A percentile compares a stretch with the other conserved stretches of the same genome.
Evolutionary conservation across 768 basidiomycete genomes (phyloP).

Genomic region (Mycena vulgaris): DNA sequence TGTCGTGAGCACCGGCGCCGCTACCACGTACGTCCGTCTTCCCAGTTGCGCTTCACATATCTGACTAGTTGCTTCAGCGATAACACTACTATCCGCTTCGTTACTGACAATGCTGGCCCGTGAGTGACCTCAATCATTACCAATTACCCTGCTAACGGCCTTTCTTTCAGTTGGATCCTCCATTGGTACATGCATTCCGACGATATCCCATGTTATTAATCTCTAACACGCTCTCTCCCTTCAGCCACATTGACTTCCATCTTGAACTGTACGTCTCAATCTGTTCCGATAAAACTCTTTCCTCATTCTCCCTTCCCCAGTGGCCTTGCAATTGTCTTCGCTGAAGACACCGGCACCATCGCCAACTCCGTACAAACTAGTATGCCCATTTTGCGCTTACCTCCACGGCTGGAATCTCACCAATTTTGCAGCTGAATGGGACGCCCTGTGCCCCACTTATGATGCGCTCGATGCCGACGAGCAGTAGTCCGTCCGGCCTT

Average conservation of each 20-base stretch:
- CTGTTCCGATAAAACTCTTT: not conserved
- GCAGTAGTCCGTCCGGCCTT: not conserved
- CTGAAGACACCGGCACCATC: slow-evolving; percentile 21
- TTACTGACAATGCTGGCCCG: slow-evolving; percentile 56
- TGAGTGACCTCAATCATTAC: too few species aligned
- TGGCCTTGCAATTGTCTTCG: slow-evolving; percentile 24
- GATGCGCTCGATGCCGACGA: slow-evolving; percentile 25
- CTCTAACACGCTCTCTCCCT: not conserved
- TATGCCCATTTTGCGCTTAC: not conserved
- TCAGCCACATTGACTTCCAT: slow-evolving; percentile 57
- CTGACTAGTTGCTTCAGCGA: slow-evolving; percentile 37
- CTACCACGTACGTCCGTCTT: slow-evolving; percentile 17
- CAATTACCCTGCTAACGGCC: too few species aligned
- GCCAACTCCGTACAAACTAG: slow-evolving; percentile 6
- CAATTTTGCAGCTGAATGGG: slow-evolving; percentile 40
- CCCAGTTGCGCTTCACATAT: not conserved
- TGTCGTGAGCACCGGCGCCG: slow-evolving; percentile 58
- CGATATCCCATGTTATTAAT: not conserved
- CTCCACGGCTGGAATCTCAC: not conserved
- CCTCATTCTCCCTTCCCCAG: not conserved
- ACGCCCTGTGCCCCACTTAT: slow-evolving; percentile 47
- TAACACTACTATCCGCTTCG: slow-evolving; percentile 54
- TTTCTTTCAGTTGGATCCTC: slow-evolving; percentile 41
- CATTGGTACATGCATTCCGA: slow-evolving; percentile 42
- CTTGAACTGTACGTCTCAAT: slow-evolving; percentile 47